Base-by-base conservation (phyloP, 345 rosid genomes). In the Iberis pinnata region DNA sequence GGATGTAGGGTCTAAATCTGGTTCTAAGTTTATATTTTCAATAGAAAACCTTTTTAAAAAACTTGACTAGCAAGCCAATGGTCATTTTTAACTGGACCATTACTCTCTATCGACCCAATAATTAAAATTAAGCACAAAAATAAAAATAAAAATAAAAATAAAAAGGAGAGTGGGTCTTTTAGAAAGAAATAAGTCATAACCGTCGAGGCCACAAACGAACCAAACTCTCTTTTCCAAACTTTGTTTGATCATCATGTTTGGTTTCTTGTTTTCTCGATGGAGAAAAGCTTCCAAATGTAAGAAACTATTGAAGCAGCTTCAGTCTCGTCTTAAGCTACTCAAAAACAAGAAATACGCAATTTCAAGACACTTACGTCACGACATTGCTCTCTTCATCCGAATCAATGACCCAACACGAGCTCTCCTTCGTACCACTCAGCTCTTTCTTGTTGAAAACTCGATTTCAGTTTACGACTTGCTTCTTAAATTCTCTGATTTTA, bases 231-330 rank as follows among this genome's bases (percentile, higher is more conserved):
- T 24, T 14, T 43, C 36, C 15, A 31, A 52, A 38, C 60, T 59
- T 42, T 26, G n/a, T 59, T 46, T 16, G 25, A 65, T 53, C 61
- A 29, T 9, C 8, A 86, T 86, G 96, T 82, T 84, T 71, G 84
- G 69, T 56, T 25, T 75, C 74, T 67, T 81, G 36, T 81, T 87
- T 43, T 76, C 78, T 18, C 70, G 64, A 49, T 84, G 98, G 98
- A 39, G 80, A 33, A 84, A 75, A 56, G 95, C 95, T 79, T 81
- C 95, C 4, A 84, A 75, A 60, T 87, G 96, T 63, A 82, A 82
- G 58, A 82, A 58, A 66, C 53, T 79, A 52, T 72, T 87, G 70
- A 69, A 69, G 67, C 50, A 72, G 58, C 73, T 79, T 39, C 88
- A 76, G 43, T 68, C 74, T 69, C 80, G 92, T 43, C 76, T 87